Conservation (phyloP, 1,139 yeast genomes). For the Protomyces lactucae-debilis region DNA sequence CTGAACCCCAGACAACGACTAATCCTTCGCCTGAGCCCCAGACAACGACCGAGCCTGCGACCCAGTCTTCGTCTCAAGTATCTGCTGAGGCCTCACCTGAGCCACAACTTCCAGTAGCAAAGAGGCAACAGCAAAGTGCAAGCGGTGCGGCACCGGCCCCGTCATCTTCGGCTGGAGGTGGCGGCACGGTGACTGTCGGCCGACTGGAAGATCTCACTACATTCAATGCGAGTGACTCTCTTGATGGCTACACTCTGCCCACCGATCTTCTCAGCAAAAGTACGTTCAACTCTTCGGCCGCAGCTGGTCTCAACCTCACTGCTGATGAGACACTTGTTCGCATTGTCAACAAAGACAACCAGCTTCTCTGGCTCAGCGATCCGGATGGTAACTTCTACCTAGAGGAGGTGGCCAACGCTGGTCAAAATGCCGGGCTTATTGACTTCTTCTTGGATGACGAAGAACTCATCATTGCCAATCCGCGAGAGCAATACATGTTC, state of each 20-base stretch:
- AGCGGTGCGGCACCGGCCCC: background rate
- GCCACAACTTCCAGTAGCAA: background rate
- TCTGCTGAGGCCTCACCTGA: background rate
- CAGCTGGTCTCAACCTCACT: background rate
- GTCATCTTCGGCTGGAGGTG: background rate
- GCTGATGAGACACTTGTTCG: background rate
- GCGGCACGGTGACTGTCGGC: background rate
- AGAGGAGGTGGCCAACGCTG: background rate
- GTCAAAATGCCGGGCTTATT: background rate
- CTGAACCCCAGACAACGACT: background rate
- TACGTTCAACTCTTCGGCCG: background rate
- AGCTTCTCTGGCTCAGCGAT: background rate
- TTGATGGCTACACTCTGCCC: background rate
- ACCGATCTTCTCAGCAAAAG: background rate
- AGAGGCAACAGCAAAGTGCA: background rate
- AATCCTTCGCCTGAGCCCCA: background rate
- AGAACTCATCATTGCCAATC: background rate
- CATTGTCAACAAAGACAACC: background rate
- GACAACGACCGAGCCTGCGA: background rate
- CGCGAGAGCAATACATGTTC: background rate
- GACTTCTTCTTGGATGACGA: background rate
- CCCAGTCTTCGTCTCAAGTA: background rate
- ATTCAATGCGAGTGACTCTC: background rate
- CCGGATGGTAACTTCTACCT: background rate
- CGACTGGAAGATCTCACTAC: background rate